Percentiles rank a stretch among this genome's conserved stretches.
phyloP scores from a whole-genome alignment of 2,329 filamentous ascomycete species.

The Rhexocercosporidium sp. region DNA sequence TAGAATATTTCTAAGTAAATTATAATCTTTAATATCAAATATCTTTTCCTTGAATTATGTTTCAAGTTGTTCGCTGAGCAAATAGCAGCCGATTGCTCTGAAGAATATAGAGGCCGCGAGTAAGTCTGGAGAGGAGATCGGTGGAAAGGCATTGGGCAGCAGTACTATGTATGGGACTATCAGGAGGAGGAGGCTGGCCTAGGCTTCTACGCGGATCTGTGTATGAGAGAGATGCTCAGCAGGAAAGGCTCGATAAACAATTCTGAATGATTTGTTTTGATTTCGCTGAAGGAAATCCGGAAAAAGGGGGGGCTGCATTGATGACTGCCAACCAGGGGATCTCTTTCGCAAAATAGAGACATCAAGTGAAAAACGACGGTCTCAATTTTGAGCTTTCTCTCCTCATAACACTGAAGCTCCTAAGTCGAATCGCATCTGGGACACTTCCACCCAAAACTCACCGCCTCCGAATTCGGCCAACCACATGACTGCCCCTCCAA shows the following conservation, averaged over 20 bases:
- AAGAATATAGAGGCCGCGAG: constrained; percentile 51
- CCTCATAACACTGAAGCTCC: neutral
- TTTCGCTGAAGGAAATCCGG: neutral
- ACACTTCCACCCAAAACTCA: constrained; percentile 7
- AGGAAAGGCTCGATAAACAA: neutral
- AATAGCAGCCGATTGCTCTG: constrained; percentile 36
- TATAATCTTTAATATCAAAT: neutral
- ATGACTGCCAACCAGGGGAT: no score
- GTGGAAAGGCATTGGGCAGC: constrained; percentile 48
- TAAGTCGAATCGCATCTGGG: neutral
- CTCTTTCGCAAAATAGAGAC: neutral
- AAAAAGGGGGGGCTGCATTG: neutral
- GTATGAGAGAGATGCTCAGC: neutral
- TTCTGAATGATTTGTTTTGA: neutral
- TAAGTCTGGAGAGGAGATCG: constrained; percentile 39
- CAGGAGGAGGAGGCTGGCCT: constrained; percentile 50
- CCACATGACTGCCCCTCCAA: constrained; percentile 3
- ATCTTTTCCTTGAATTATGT: neutral
- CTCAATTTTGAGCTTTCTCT: neutral
- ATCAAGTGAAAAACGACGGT: neutral
- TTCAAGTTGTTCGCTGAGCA: neutral
- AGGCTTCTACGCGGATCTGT: constrained; percentile 41
- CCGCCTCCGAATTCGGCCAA: constrained; percentile 8
- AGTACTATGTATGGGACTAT: constrained; percentile 56
- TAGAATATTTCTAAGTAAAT: neutral